Base-by-base conservation (phyloP, 192 early-diverging fungal species). In the Funneliformis geosporum region DNA sequence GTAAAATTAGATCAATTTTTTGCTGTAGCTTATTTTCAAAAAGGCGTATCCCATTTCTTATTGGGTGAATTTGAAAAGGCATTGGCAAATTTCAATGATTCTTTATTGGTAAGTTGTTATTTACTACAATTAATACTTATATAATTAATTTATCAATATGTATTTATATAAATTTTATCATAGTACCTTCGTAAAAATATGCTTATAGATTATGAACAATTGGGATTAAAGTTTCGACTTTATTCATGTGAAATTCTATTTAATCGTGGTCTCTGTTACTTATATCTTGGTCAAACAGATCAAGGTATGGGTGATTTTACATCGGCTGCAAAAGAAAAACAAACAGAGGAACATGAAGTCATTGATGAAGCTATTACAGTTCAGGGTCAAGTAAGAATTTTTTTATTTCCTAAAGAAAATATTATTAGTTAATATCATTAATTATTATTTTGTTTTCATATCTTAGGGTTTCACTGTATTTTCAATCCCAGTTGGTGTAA, bases 121-220 rank as follows among this genome's bases (percentile, higher is more conserved):
- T 75, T 74, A 50, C 21, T 14, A 78, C 60, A 42, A 71, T 68
- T 64, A 16, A 42, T 2, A 27, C 33, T 21, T 68, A 10, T 75
- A 80, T 42, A 25, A 40, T 82, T n/a, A 76, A 38, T 18, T 39
- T 76, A 12, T 16, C 12, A 46, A 33, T 62, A 42, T 18, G 33
- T 27, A 66, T 59, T 27, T 47, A 42, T 43, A 16, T 72, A 33
- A 28, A 42, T 75, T 64, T 55, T 28, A 68, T 82, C 46, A 61
- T 85, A 92, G 88, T 91, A 90, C 82, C 81, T 96, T 72, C 90
- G 94, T 62, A 93, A 94, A 73, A 97, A 96, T 85, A 86, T 91
- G 75, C 89, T 93, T 59, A 97, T 99, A 75, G 96, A 99, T 84
- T 99, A 99, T 82, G 91, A 91, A 77, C 98, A 99, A 82, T 87